These are phyloP conservation scores for Nadsonia fulvescens DNA, from an alignment of 805 yeast genomes.

Conservation along the genomic window DNA sequence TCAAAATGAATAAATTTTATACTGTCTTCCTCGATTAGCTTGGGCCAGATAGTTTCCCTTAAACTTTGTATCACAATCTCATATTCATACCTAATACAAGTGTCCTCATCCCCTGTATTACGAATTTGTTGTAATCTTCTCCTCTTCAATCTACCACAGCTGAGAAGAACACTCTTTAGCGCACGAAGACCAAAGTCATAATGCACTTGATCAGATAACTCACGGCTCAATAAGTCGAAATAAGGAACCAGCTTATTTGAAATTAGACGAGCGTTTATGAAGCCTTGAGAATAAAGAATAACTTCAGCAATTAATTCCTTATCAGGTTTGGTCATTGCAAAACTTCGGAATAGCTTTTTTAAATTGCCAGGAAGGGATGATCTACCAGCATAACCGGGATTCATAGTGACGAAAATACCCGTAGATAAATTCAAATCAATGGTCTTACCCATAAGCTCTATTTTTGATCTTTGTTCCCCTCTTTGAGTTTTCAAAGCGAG, in stretches of 20 bases:
- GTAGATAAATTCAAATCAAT: conserved; percentile 13
- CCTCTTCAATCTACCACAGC: conserved; percentile 34
- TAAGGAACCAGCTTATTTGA: conserved; percentile 36
- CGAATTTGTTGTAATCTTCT: conserved; percentile 5
- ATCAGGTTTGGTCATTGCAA: conserved; percentile 63
- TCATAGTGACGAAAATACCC: conserved; percentile 79
- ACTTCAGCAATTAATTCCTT: conserved; percentile 48
- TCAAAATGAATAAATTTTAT: too few relatives aligned
- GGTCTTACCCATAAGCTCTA: conserved; percentile 13
- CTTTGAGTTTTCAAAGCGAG: conserved; percentile 2
- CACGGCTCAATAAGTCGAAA: conserved; percentile 26
- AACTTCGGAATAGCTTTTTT: conserved; percentile 57
- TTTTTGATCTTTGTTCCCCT: conserved; percentile 5
- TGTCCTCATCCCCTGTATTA: conserved; percentile 1
- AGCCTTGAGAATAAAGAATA: conserved; percentile 57
- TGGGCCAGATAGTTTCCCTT: conserved; percentile 48
- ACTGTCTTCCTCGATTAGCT: conserved; percentile 35
- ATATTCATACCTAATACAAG: neutral
- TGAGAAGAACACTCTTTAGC: conserved; percentile 43
- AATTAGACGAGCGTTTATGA: conserved; percentile 26
- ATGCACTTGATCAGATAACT: conserved; percentile 41
- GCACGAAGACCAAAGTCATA: conserved; percentile 87
- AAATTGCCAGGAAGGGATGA: conserved; percentile 70
- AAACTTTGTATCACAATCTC: conserved; percentile 32
- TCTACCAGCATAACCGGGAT: conserved; percentile 78